Evolutionary conservation across 176 grass and related monocot genomes (phyloP), one percentile per base, ranked within the genome.

Genomic region (Secale cereale): DNA sequence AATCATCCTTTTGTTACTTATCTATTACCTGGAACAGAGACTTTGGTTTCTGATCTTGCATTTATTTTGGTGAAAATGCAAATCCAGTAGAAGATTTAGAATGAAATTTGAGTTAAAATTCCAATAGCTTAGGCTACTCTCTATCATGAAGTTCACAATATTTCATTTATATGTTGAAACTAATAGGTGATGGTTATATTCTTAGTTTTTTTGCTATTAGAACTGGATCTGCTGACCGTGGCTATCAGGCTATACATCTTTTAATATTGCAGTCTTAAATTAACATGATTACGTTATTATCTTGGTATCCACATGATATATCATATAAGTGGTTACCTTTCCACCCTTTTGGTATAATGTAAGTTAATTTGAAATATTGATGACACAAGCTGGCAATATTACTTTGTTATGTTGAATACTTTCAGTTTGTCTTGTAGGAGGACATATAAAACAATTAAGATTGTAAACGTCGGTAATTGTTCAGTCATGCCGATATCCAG

Each of bases 401-500:
- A 39, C 69, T 61, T 80, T 25, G 6, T 78, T 87, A 74, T 87
- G 46, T 45, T 90, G 74, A 83, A 76, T 50, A 68, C 8, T 36
- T 82, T 37, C 17, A 54, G 6, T 78, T 73, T 74, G 28, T 59
- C 19, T 60, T 88, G 59, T 73, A 92, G 86, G 87, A 68, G 78
- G 66, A 30, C 54, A 77, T 45, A 82, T 35, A 82, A 60, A 80
- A 57, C 11, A 86, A 62, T 62, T 52, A 23, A 84, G 72, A 28
- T 80, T 45, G 39, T 70, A 78, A 86, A 70, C 78, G 28, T 22
- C 63, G 63, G 65, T 59, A 79, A 64, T 17, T 60, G 72, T 74
- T 86, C 88, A 89, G 78, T 85, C 82, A 94, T 98, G 93, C 31
- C 65, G 17, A 85, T 59, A 73, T 86, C 65, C 68, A 86, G 83